Evolutionary conservation across 1,284 basidiomycete genomes (phyloP).

Genomic region (Coniophora puteana): DNA sequence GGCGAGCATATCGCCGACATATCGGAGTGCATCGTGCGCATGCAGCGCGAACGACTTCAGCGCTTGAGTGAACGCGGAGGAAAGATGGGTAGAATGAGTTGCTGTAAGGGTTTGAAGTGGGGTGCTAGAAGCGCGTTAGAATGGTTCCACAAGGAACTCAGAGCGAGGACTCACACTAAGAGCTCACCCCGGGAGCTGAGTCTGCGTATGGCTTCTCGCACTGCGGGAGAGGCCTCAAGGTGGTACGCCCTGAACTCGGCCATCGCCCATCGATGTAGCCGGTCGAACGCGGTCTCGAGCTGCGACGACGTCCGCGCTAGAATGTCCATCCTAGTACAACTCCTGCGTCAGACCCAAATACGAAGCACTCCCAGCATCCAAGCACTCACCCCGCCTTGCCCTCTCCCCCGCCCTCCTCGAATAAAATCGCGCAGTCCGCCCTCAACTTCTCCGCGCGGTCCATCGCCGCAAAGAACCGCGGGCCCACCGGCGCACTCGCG

Average conservation of each 20-base stretch:
- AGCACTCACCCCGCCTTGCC: constrained; percentile 74
- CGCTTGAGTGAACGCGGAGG: constrained; percentile 56
- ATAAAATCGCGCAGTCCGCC: constrained; percentile 79
- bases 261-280: constrained; percentile 83
- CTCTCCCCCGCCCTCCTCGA: constrained; percentile 82
- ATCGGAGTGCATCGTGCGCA: constrained; percentile 94
- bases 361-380: not conserved
- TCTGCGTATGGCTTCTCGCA: constrained; percentile 75
- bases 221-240: constrained; percentile 70
- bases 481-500: constrained; percentile 70
- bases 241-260: constrained; percentile 83
- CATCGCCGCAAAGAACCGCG: constrained; percentile 80
- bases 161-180: constrained; percentile 55
- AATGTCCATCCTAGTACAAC: constrained; percentile 69
- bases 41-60: constrained; percentile 81
- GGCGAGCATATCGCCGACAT: constrained; percentile 97
- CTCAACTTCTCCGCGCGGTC: constrained; percentile 84
- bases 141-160: not conserved
- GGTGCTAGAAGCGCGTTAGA: not conserved
- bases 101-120: not conserved
- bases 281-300: constrained; percentile 88
- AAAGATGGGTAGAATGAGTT: constrained; percentile 1
- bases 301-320: constrained; percentile 79
- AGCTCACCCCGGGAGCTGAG: constrained; percentile 75
- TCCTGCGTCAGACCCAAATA: constrained; percentile 4